Percentiles rank a stretch among this genome's conserved stretches.
Evolutionary conservation across 345 rosid genomes (phyloP).

Genomic region (Jatropha curcas): DNA sequence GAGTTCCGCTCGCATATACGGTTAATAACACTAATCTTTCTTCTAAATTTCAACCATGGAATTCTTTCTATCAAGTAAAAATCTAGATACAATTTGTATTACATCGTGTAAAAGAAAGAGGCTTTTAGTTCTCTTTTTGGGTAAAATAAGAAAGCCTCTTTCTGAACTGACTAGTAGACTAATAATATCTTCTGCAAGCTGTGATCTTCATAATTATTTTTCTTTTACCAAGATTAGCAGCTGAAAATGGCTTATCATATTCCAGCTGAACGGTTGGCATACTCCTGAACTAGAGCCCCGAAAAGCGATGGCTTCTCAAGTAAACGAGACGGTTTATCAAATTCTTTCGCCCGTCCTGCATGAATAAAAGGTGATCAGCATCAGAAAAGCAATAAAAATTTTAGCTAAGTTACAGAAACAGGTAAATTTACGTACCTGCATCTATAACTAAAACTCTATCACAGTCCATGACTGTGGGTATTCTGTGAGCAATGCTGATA

Average conservation of each 20-base stretch:
- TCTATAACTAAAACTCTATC: slow-evolving; percentile 84
- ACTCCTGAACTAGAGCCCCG: slow-evolving; percentile 87
- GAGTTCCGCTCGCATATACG: too few species aligned
- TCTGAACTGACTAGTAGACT: not conserved
- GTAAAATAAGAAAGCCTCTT: not conserved
- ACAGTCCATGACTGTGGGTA: slow-evolving; percentile 97
- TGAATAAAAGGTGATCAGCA: not conserved
- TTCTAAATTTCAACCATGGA: not conserved
- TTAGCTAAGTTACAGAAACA: slow-evolving; percentile 6
- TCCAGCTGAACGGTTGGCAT: slow-evolving; percentile 78
- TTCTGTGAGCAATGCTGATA: slow-evolving; percentile 94
- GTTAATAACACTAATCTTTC: not conserved
- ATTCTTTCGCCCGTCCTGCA: slow-evolving; percentile 78
- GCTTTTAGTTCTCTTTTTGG: not conserved
- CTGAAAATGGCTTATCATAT: slow-evolving; percentile 25
- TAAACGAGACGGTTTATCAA: slow-evolving; percentile 67
- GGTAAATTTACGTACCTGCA: slow-evolving; percentile 45
- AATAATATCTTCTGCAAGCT: not conserved
- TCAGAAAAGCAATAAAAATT: too few species aligned
- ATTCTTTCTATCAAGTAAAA: not conserved
- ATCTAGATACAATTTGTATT: not conserved
- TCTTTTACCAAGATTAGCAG: not conserved
- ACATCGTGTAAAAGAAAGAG: not conserved
- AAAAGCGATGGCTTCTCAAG: slow-evolving; percentile 71
- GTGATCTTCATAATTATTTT: not conserved